These are phyloP conservation scores for Typha latifolia DNA, from an alignment of 176 grass and related monocot species.

Conservation along the genomic window DNA sequence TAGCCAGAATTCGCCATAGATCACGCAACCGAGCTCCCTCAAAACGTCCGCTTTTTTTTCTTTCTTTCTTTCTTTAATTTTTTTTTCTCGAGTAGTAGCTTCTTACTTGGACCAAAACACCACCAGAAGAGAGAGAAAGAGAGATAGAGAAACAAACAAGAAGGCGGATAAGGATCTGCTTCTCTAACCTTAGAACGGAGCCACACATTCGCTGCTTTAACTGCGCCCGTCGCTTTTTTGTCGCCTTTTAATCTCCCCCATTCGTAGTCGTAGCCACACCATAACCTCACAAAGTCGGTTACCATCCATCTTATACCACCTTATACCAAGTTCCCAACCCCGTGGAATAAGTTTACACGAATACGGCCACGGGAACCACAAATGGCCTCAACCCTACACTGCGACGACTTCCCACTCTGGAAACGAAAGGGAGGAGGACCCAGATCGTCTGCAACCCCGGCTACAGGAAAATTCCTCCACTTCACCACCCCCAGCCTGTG, in stretches of 20 bases:
- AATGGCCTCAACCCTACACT: too few species aligned
- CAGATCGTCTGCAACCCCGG: too few species aligned
- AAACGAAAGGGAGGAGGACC: too few species aligned
- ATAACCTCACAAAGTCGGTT: too few species aligned
- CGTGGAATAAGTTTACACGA: too few species aligned
- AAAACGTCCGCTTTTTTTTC: not conserved
- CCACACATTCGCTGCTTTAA: slow-evolving; percentile 77
- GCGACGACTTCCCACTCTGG: too few species aligned
- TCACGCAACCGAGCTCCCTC: not conserved
- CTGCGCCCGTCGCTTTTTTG: slow-evolving; percentile 9
- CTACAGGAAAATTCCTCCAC: too few species aligned
- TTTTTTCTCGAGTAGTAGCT: slow-evolving; percentile 1
- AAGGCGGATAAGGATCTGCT: slow-evolving; percentile 29
- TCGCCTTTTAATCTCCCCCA: slow-evolving; percentile 27
- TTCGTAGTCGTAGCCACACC: not conserved
- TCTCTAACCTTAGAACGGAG: slow-evolving; percentile 36
- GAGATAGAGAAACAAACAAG: not conserved
- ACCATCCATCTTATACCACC: too few species aligned
- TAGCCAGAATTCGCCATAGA: slow-evolving; percentile 9
- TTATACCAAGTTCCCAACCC: too few species aligned
- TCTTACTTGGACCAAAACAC: not conserved
- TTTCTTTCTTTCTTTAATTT: not conserved
- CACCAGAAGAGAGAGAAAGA: not conserved
- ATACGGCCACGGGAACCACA: too few species aligned
- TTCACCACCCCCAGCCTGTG: too few species aligned